Conservation (phyloP, 768 basidiomycete species). For the Boletellus ananiceps region DNA sequence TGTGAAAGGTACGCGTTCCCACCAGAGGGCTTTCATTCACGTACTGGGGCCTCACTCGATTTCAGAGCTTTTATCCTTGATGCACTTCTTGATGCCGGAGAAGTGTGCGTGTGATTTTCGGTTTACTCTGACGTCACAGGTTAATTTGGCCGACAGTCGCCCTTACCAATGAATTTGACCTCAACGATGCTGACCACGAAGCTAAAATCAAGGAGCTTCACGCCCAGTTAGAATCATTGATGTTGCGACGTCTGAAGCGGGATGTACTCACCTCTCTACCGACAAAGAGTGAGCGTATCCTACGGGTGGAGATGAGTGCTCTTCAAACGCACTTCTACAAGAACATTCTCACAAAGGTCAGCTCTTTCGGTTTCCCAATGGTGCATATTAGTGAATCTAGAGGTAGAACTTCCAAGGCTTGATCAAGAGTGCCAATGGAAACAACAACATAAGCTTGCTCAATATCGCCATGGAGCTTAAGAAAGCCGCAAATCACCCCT, state of each 20-base stretch:
- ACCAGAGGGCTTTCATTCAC: not conserved
- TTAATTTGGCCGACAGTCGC: constrained; percentile 53
- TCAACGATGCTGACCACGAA: constrained; percentile 91
- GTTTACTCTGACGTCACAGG: not conserved
- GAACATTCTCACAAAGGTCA: constrained; percentile 90
- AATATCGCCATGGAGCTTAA: constrained; percentile 99
- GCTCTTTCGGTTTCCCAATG: constrained; percentile 6
- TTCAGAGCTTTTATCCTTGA: constrained; percentile 87
- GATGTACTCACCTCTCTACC: constrained; percentile 96
- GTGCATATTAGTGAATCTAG: constrained; percentile 3
- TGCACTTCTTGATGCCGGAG: constrained; percentile 99
- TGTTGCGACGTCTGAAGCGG: constrained; percentile 91
- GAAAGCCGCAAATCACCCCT: constrained; percentile 98
- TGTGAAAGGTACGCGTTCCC: constrained; percentile 72
- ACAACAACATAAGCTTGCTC: constrained; percentile 89
- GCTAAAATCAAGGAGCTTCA: constrained; percentile 94
- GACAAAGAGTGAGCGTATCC: constrained; percentile 96
- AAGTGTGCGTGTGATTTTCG: constrained; percentile 58
- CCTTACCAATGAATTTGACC: constrained; percentile 91
- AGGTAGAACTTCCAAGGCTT: constrained; percentile 87
- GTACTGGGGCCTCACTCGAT: constrained; percentile 9
- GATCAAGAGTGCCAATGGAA: constrained; percentile 83
- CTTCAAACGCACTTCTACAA: constrained; percentile 98
- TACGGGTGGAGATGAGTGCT: constrained; percentile 95
- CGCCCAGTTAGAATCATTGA: constrained; percentile 85